Conservation (phyloP, 2,329 filamentous ascomycete genomes). For the Lachnellula cervina region DNA sequence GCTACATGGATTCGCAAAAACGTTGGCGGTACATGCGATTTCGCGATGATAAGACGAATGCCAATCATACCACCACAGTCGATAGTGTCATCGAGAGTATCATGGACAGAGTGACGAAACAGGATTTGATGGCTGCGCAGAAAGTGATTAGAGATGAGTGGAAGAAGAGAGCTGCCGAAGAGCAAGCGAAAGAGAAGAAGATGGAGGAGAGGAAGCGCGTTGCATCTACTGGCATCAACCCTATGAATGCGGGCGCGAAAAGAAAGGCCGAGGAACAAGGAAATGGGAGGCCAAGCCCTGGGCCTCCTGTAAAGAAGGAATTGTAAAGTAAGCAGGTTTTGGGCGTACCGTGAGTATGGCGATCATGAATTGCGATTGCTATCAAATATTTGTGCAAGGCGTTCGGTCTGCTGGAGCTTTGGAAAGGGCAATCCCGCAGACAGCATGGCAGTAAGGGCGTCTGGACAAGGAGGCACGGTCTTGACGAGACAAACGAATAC, state of each 20-base stretch:
- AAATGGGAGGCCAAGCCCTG: constrained; percentile 24
- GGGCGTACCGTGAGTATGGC: not conserved
- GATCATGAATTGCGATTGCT: not conserved
- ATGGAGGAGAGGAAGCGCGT: constrained; percentile 15
- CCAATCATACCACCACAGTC: constrained; percentile 82
- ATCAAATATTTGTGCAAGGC: too few species aligned
- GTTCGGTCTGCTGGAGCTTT: too few species aligned
- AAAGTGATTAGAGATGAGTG: constrained; percentile 72
- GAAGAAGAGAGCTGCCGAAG: constrained; percentile 47
- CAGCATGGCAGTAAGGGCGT: too few species aligned
- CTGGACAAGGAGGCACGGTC: too few species aligned
- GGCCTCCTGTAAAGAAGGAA: constrained; percentile 16
- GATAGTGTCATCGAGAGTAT: constrained; percentile 87
- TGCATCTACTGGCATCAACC: constrained; percentile 8
- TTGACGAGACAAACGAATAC: too few species aligned
- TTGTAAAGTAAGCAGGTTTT: not conserved
- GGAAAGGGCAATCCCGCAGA: too few species aligned
- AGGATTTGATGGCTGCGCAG: constrained; percentile 69
- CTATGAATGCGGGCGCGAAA: constrained; percentile 15
- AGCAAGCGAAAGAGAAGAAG: constrained; percentile 16
- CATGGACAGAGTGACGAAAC: constrained; percentile 73
- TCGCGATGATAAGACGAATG: constrained; percentile 86
- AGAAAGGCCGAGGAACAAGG: constrained; percentile 28
- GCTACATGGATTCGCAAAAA: constrained; percentile 68
- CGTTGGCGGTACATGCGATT: constrained; percentile 87